phyloP scores from a whole-genome alignment of 2,329 filamentous ascomycete genomes.

The Eutypa lata region DNA sequence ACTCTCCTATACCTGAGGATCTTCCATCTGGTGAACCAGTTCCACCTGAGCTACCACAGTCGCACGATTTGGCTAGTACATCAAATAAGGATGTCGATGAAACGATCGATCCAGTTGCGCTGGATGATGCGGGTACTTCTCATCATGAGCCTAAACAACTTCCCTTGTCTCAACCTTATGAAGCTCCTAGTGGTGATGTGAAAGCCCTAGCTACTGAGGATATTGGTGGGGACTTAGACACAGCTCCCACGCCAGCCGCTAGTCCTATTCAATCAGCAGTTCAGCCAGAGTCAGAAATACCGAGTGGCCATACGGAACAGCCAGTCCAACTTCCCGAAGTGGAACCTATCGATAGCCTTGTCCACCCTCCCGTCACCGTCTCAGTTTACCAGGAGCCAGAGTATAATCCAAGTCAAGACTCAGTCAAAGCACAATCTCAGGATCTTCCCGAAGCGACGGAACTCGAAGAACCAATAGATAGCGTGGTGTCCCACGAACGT shows the following conservation, averaged over 20 bases:
- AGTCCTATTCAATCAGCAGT: not conserved
- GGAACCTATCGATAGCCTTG: not conserved
- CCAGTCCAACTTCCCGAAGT: not conserved
- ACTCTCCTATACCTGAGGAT: not conserved
- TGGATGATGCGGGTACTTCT: not conserved
- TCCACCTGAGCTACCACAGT: not conserved
- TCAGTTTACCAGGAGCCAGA: not conserved
- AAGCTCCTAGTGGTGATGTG: not conserved
- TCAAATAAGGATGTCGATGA: not conserved
- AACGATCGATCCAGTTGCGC: too few relatives aligned
- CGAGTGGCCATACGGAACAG: not conserved
- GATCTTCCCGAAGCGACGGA: too few relatives aligned
- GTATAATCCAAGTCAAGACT: not conserved
- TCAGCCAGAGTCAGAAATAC: not conserved
- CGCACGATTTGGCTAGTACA: not conserved
- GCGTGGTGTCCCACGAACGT: too few relatives aligned
- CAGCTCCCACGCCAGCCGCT: not conserved
- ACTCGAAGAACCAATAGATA: not conserved
- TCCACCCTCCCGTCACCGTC: not conserved
- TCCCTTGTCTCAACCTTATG: not conserved
- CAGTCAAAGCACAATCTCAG: not conserved
- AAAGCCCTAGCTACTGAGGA: not conserved
- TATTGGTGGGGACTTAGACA: not conserved
- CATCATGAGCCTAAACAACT: not conserved
- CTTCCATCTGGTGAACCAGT: not conserved